Evolutionary conservation across 1,139 yeast species (phyloP), one percentile per base, ranked within the genome.

Genomic region (Candida anutae): DNA sequence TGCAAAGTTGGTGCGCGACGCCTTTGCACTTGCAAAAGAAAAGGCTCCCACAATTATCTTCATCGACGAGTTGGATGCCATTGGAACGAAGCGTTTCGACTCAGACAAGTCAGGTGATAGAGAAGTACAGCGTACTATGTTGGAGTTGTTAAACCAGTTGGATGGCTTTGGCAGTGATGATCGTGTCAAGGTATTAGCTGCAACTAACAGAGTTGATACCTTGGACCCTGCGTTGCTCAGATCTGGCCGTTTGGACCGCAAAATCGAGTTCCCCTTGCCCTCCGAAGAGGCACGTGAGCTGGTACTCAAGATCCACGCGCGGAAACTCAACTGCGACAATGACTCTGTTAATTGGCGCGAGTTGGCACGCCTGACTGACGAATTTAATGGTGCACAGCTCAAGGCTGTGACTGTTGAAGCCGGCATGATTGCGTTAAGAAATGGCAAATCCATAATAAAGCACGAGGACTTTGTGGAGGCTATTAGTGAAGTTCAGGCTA

Each of bases 91-190:
- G 59, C 81, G 99, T 60, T 90, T 90, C 53, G 98, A 90, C 53
- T 84, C 96, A 10, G 97, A 90, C 53, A 90, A 90, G 59, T 77
- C 90, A 29, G 99, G 98, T 53, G 99, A 90, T 56, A 77, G 98
- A 56, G 98, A 93, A 65, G 98, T 90, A 24, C 98, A 93, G 60
- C 77, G 99, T 70, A 93, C 98, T 25, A 90, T 90, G 98, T 74
- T 93, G 75, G 98, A 90, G 58, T 69, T 90, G 42, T 75, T 90
- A 53, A 90, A 90, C 59, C 98, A 93, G 62, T 69, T 90, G 55
- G 99, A 90, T 58, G 99, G 99, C 32, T 90, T 90, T 53, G 95
- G 94, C n/a, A 80, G 94, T 15, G 98, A 90, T 55, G 98, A 90
- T 51, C 67, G 96, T 38, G 98, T 93, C 34, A 90, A 90, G 58